Evolutionary conservation across 2,329 filamentous ascomycete species (phyloP).

Genomic region (Penicillium paneum): DNA sequence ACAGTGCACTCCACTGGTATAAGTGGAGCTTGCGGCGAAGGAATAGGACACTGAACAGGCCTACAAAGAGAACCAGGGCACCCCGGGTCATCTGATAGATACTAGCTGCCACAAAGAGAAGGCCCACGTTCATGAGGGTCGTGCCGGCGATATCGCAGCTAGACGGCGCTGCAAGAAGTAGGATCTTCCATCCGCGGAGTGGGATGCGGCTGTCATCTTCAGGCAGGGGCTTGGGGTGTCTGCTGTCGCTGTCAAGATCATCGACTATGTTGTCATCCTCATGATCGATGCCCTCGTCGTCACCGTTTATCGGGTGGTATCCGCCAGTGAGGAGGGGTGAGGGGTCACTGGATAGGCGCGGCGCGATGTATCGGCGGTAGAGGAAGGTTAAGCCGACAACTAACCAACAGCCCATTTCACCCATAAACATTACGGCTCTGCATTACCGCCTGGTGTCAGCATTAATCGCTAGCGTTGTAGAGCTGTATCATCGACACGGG

Average conservation of each 20-base stretch:
- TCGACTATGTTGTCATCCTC: conserved; percentile 46
- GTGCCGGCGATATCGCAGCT: conserved; percentile 93
- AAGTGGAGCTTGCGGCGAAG: conserved; percentile 71
- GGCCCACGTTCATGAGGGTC: conserved; percentile 93
- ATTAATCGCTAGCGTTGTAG: background rate
- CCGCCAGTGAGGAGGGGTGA: conserved; percentile 49
- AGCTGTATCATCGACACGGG: background rate
- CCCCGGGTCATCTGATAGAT: conserved; percentile 99
- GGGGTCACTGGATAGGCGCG: conserved; percentile 37
- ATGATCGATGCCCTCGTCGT: conserved; percentile 47
- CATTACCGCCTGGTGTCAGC: background rate
- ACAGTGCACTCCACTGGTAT: conserved; percentile 91
- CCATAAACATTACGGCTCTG: conserved; percentile 89
- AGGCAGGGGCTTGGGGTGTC: conserved; percentile 52
- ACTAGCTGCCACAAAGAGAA: conserved; percentile 88
- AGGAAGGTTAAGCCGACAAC: conserved; percentile 71
- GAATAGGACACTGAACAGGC: conserved; percentile 90
- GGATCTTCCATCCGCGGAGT: conserved; percentile 67
- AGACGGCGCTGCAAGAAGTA: conserved; percentile 77
- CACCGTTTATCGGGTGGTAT: conserved; percentile 63
- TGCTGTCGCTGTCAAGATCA: conserved; percentile 41
- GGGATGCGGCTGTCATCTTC: conserved; percentile 57
- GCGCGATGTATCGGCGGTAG: conserved; percentile 56
- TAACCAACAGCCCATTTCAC: conserved; percentile 94
- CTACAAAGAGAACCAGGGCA: conserved; percentile 91